Percentiles rank a stretch among this genome's conserved stretches.
Evolutionary conservation across 2,329 filamentous ascomycete genomes (phyloP).

Genomic region (Neofusicoccum umdonicola): DNA sequence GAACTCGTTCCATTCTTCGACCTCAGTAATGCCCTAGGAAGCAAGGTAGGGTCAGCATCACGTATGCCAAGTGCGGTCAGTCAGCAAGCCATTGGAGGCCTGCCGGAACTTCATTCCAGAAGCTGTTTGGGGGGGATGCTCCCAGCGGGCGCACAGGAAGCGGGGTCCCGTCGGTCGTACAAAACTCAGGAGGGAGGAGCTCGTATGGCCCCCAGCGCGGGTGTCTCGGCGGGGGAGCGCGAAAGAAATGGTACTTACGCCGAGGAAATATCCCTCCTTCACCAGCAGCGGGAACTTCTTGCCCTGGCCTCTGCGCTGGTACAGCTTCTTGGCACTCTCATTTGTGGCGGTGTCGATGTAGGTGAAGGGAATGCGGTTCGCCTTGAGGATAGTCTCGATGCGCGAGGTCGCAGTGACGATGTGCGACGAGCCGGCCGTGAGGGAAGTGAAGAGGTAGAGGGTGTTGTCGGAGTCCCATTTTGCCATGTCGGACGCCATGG

Average conservation of each 20-base stretch:
- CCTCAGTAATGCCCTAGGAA: slow-evolving; percentile 78
- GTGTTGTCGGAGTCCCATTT: slow-evolving; percentile 47
- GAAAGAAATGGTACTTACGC: slow-evolving; percentile 56
- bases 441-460: slow-evolving; percentile 92
- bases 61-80: background rate
- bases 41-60: background rate
- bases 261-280: slow-evolving; percentile 80
- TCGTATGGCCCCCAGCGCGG: slow-evolving; percentile 1
- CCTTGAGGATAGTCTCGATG: slow-evolving; percentile 92
- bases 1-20: slow-evolving; percentile 99
- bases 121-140: background rate
- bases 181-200: background rate
- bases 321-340: slow-evolving; percentile 82
- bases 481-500: slow-evolving; percentile 39
- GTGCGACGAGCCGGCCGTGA: slow-evolving; percentile 92
- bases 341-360: slow-evolving; percentile 89
- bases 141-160: background rate
- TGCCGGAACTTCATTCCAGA: background rate
- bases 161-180: too few relatives aligned
- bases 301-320: slow-evolving; percentile 79
- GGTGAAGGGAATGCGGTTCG: slow-evolving; percentile 91
- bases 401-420: slow-evolving; percentile 95
- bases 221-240: background rate
- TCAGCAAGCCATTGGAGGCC: background rate
- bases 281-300: slow-evolving; percentile 87